Conservation (phyloP, 2,329 filamentous ascomycete species). For the Keithomyces neogunnii region DNA sequence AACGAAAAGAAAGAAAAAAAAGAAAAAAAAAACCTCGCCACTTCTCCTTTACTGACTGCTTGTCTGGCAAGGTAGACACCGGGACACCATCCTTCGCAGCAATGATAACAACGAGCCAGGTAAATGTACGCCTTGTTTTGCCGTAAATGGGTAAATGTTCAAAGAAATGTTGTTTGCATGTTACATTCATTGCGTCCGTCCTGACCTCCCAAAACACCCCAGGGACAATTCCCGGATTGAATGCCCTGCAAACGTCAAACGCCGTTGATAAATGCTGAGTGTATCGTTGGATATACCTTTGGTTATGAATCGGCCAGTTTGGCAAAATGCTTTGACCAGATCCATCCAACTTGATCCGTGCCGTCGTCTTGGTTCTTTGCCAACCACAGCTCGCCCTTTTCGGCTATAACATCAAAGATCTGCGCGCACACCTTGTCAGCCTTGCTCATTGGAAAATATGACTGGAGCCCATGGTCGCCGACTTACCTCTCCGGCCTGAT, state of each 20-base stretch:
- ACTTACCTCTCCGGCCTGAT: conserved; percentile 80
- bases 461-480: neutral
- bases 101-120: neutral
- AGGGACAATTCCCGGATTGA: neutral
- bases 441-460: neutral
- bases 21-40: no score
- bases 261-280: neutral
- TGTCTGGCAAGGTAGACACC: no score
- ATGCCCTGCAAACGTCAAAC: neutral
- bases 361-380: conserved; percentile 94
- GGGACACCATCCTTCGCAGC: neutral
- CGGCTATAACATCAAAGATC: conserved; percentile 87
- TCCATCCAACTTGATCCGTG: conserved; percentile 77
- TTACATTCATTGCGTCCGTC: conserved; percentile 4
- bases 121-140: neutral
- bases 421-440: conserved; percentile 20
- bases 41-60: no score
- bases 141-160: neutral
- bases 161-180: neutral
- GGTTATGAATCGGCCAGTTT: conserved; percentile 45
- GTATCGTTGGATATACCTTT: neutral
- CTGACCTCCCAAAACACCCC: neutral
- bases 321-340: conserved; percentile 98
- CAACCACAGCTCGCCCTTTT: conserved; percentile 96
- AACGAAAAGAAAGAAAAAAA: neutral